Base-by-base conservation (phyloP, 2,329 filamentous ascomycete species). In the Aspergillus glaucus region DNA sequence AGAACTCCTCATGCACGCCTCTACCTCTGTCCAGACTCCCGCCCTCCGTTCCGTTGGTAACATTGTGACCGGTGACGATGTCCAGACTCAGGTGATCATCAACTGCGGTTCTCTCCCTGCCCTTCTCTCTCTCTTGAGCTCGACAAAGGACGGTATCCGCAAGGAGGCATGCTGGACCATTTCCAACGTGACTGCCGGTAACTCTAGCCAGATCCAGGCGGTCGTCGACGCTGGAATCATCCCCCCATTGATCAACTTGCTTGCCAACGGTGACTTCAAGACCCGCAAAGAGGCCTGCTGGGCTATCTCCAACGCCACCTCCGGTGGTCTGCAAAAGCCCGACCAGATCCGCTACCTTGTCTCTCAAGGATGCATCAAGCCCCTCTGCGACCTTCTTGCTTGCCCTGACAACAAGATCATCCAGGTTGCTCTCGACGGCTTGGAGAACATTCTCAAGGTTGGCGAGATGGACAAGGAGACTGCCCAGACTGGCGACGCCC, bases 361-460 rank as follows among this genome's bases (percentile, higher is more conserved):
- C 28, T 75, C 83, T 32, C 88, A 93, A 73, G 93, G 93, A 56
- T 96, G 91, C 78, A 97, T 98, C 75, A 95, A 92, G 76, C 93
- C 93, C 3, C 80, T 98, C 30, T 98, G 93, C 71, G 93, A 98
- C 65, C 82, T 98, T 22, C 83, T 98, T 49, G 84, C 83, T 36
- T 98, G 93, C 79, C 94, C 94, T 26, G 93, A 98, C 73, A 98
- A 98, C 78, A 98, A 98, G 82, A 98, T 98, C 68, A 98, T 98
- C 62, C 93, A 98, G 74, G 93, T 98, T 58, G 93, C 93, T 56
- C 82, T 98, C 44, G 93, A 98, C 64, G 93, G 93, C 47, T 80
- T 98, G 48, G 93, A 98, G 84, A 98, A 98, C 75, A 97, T 98
- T 57, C 84, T 98, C 65, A 98, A 98, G 86, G 93, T 98, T 55